phyloP scores from a whole-genome alignment of 257 asterid species.

The Nicotiana otophora region DNA sequence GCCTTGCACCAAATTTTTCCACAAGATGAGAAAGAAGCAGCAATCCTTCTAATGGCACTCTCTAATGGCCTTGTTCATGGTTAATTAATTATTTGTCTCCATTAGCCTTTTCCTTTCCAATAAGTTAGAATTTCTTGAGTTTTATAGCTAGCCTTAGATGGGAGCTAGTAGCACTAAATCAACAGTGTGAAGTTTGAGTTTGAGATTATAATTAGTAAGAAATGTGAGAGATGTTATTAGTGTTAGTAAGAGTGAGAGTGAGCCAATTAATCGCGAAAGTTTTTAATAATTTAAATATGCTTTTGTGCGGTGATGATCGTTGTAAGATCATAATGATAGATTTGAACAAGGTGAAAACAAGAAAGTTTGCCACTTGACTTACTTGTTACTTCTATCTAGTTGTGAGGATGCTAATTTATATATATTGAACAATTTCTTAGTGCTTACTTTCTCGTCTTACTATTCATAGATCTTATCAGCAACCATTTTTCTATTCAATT shows the following conservation, averaged over 20 bases:
- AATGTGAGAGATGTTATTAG: not conserved
- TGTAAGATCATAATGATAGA: not conserved
- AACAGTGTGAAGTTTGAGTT: not conserved
- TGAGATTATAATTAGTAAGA: not conserved
- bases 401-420: not conserved
- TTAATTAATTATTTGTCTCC: not conserved
- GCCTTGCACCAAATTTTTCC: conserved; percentile 69
- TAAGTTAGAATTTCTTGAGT: not conserved
- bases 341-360: not conserved
- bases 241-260: not conserved
- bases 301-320: not conserved
- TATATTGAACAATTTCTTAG: not conserved
- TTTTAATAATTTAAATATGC: not conserved
- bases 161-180: not conserved
- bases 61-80: conserved; percentile 58
- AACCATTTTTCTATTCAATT: not conserved
- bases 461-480: not conserved
- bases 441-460: not conserved
- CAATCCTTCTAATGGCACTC: conserved; percentile 79
- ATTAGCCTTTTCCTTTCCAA: not conserved
- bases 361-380: not conserved
- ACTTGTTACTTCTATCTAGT: not conserved
- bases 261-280: not conserved
- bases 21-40: conserved; percentile 92
- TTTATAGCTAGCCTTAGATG: not conserved